Percentiles rank a stretch among this genome's conserved stretches.
These are phyloP conservation scores for Penicillium sp. DNA, from an alignment of 2,329 filamentous ascomycete genomes.

Conservation along the genomic window DNA sequence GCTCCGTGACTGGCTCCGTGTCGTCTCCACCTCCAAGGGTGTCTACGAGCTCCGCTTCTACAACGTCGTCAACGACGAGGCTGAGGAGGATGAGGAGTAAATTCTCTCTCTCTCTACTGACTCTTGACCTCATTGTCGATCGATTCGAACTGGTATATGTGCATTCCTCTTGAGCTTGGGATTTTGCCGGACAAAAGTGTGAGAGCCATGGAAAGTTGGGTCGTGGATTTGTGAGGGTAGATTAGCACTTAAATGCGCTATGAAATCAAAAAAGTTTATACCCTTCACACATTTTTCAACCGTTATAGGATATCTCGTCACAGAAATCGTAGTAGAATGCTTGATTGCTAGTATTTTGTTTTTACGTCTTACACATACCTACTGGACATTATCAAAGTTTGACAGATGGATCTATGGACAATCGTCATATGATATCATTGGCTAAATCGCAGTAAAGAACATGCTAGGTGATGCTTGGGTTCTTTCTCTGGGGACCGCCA, in stretches of 20 bases:
- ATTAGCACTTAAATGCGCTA: constrained; percentile 19
- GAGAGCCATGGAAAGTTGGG: constrained; percentile 15
- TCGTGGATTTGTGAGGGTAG: constrained; percentile 19
- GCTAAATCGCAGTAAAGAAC: background rate
- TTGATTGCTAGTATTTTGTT: background rate
- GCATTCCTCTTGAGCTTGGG: constrained; percentile 13
- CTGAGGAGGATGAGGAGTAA: constrained; percentile 98
- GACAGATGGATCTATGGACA: background rate
- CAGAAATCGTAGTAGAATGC: background rate
- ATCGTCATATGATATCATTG: background rate
- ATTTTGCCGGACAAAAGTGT: constrained; percentile 8
- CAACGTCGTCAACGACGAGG: constrained; percentile 99
- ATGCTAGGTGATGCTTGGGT: background rate
- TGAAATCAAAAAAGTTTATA: constrained; percentile 27
- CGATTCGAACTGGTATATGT: constrained; percentile 15
- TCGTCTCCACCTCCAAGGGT: constrained; percentile 96
- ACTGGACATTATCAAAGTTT: background rate
- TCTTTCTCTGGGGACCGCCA: constrained; percentile 30
- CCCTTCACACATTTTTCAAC: constrained; percentile 8
- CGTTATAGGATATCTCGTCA: background rate
- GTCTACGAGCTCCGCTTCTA: constrained; percentile 99
- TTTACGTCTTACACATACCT: too few relatives aligned
- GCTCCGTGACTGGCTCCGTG: constrained; percentile 99
- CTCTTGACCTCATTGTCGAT: constrained; percentile 10
- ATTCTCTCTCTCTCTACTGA: constrained; percentile 34